phyloP scores from a whole-genome alignment of 176 grass and related monocot genomes.

The Avena eriantha region DNA sequence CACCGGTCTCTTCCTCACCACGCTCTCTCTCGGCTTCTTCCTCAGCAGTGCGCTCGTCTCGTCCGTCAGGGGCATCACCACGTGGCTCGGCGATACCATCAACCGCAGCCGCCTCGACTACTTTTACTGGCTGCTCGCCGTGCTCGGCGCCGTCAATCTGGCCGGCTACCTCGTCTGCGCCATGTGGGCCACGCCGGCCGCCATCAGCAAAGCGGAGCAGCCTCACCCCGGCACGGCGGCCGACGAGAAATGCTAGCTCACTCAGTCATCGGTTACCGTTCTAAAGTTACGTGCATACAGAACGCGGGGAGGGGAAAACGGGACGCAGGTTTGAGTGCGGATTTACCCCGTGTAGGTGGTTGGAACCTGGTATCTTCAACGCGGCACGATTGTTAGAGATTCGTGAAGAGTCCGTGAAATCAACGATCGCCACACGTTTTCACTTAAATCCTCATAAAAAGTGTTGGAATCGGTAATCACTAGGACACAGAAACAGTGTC shows the following conservation, averaged over 20 bases:
- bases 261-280: background rate
- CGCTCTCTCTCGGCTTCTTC: slow-evolving; percentile 34
- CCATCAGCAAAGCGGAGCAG: slow-evolving; percentile 28
- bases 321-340: too few species aligned
- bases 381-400: too few species aligned
- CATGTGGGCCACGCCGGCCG: slow-evolving; percentile 34
- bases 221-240: background rate
- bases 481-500: too few species aligned
- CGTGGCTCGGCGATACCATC: slow-evolving; percentile 73
- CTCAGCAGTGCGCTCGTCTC: slow-evolving; percentile 25
- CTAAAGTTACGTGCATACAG: background rate
- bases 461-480: too few species aligned
- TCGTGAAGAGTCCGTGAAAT: too few species aligned
- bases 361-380: too few species aligned
- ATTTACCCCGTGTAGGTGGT: too few species aligned
- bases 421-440: too few species aligned
- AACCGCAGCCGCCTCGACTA: slow-evolving; percentile 71
- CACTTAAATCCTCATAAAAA: too few species aligned
- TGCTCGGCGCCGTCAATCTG: slow-evolving; percentile 49
- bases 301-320: background rate
- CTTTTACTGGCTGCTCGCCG: slow-evolving; percentile 86
- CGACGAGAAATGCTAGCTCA: slow-evolving; percentile 46
- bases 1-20: slow-evolving; percentile 26
- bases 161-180: slow-evolving; percentile 58
- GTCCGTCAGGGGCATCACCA: slow-evolving; percentile 56